These are phyloP conservation scores for Paramecium biaurelia DNA, from an alignment of 73 alveolate genomes.

Conservation along the genomic window DNA sequence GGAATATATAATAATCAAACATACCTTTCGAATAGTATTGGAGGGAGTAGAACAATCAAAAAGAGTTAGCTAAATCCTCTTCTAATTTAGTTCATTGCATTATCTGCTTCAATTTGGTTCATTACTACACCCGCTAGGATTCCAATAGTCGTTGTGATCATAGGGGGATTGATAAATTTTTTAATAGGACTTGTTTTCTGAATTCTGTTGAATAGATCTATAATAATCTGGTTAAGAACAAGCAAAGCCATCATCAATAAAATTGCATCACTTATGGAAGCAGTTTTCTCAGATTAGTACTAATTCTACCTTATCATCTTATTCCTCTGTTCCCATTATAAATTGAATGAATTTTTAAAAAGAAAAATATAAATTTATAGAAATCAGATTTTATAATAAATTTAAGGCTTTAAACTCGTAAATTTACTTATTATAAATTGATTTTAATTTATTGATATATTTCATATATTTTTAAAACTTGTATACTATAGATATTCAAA, in stretches of 20 bases:
- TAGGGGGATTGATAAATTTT: neutral
- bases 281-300: conserved; percentile 11
- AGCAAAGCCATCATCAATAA: neutral
- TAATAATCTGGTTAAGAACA: neutral
- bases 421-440: neutral
- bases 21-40: conserved; percentile 72
- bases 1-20: neutral
- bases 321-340: neutral
- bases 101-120: neutral
- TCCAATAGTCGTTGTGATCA: conserved; percentile 42
- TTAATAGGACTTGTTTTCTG: neutral
- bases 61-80: conserved; percentile 58
- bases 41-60: conserved; percentile 70
- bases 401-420: neutral
- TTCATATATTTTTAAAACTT: too few species aligned
- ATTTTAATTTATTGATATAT: too few species aligned
- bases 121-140: neutral
- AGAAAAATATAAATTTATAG: neutral
- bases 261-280: conserved; percentile 29
- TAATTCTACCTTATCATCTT: neutral
- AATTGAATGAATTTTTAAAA: neutral
- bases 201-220: neutral
- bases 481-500: too few species aligned
- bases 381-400: neutral
- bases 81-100: neutral